These are phyloP conservation scores for Pseudozyma tsukubaensis DNA, from an alignment of 1,284 basidiomycete genomes.

Conservation along the genomic window DNA sequence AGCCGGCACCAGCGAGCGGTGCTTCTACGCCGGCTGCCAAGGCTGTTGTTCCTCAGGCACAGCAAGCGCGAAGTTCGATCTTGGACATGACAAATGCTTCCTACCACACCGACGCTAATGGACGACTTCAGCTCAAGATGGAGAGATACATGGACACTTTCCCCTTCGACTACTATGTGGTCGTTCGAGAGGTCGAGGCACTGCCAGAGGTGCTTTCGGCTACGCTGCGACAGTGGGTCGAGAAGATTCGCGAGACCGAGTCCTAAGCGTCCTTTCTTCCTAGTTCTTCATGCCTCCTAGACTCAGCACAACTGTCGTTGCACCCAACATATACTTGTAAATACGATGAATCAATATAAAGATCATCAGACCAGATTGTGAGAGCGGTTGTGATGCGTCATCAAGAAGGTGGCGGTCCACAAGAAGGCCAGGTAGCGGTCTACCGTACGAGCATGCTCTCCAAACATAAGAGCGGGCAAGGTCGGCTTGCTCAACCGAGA, in stretches of 20 bases:
- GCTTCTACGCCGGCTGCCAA: conserved; percentile 16
- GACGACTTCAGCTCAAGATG: conserved; percentile 87
- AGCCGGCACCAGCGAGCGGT: conserved; percentile 53
- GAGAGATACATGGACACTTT: conserved; percentile 90
- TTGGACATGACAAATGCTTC: conserved; percentile 91
- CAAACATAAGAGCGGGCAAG: too few relatives aligned
- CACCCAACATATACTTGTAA: conserved; percentile 8
- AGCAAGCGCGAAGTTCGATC: conserved; percentile 80
- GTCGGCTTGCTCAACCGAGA: too few relatives aligned
- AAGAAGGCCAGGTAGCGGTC: too few relatives aligned
- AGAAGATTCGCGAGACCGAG: conserved; percentile 63
- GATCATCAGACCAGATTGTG: too few relatives aligned
- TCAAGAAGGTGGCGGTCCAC: too few relatives aligned
- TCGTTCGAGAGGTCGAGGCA: conserved; percentile 88
- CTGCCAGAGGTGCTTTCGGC: conserved; percentile 91
- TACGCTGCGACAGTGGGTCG: conserved; percentile 84
- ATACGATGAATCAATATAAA: background rate
- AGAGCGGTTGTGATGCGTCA: too few relatives aligned
- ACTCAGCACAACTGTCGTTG: background rate
- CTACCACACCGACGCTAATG: conserved; percentile 78
- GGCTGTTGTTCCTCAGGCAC: conserved; percentile 2
- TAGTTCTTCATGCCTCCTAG: background rate
- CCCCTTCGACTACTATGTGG: conserved; percentile 98
- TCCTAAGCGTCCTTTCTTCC: background rate
- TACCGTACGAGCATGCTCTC: too few relatives aligned